Evolutionary conservation across 2,329 filamentous ascomycete genomes (phyloP), one percentile per base, ranked within the genome.

Genomic region (Tolypocladium endophyticum): DNA sequence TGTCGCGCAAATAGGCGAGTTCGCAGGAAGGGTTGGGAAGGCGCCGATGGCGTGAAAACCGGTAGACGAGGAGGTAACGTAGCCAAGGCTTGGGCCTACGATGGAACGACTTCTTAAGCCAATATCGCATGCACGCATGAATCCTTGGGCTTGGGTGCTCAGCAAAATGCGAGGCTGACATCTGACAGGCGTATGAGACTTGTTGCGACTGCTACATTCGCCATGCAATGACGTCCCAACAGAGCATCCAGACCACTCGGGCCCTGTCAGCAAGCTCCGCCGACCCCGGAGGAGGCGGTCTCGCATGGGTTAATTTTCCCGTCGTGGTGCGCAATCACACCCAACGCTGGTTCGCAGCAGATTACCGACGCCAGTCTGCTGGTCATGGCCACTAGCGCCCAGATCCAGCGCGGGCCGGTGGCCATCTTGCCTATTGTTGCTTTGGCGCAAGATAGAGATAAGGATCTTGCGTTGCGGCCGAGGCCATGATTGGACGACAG

Each of bases 361-460:
- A 20, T 20, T 50, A 28, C 50, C 50, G 50, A 4, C 43, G 23
- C 56, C 56, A 35, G 38, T n/a, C 47, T n/a, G 50, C 18, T 38
- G 45, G 47, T 23, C 47, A 45, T 43, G 54, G 53, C 55, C 59
- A 55, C 54, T 65, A 65, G 64, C 60, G 62, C 60, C 53, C 58
- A 66, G 61, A 62, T 65, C 57, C 60, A 61, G 61, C 59, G 56
- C 60, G 58, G 64, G 57, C 63, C 61, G 56, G 39, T 16, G 43
- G 36, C 50, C 54, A 64, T 58, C 60, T 62, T 53, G 66, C 58
- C 28, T 52, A 18, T 1, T 52, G 18, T 18, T 76, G 71, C 70
- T 74, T 77, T 39, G 75, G 74, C 61, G 65, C 63, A 64, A 74
- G 76, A 78, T 78, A 78, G 65, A 74, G 76, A 78, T 78, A 78